Base-by-base conservation (phyloP, 176 grass and related monocot genomes). In the Bromus sterilis region DNA sequence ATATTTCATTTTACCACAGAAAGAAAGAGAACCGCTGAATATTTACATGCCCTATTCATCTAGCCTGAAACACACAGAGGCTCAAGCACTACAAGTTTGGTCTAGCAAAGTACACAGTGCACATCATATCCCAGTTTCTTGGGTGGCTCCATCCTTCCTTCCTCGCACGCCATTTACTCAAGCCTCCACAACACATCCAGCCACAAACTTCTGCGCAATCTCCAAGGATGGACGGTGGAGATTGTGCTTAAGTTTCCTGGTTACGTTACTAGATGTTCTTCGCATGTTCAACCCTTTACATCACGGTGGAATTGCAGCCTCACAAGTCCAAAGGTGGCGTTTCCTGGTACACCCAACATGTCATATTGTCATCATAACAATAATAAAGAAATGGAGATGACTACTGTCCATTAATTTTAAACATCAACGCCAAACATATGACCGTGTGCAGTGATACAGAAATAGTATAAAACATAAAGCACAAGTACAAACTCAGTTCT, bases 301-400 rank as follows among this genome's bases (percentile, higher is more conserved):
- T 14, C 18, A 7, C 39, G 42, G 21, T 23, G 51, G 30, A 67
- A 7, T 21, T 63, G 7, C 14, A 23, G 5, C 42, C 20, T 88
- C 78, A 85, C 9, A 89, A 29, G 10, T 85, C 65, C 78, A 89
- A 23, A 18, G 87, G 87, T 30, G 87, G 87, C 7, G 82, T 85
- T 32, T 85, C 87, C 87, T 89, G 78, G 26, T 71, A n/a, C n/a
- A n/a, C n/a, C n/a, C n/a, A n/a, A n/a, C n/a, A n/a, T n/a, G n/a
- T n/a, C n/a, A n/a, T n/a, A n/a, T n/a, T n/a, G n/a, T n/a, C n/a
- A n/a, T n/a, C n/a, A n/a, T n/a, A n/a, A n/a, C n/a, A n/a, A n/a
- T n/a, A n/a, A n/a, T n/a, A n/a, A n/a, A n/a, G n/a, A n/a, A n/a
- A n/a, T n/a, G n/a, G n/a, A n/a, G n/a, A n/a, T n/a, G n/a, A n/a